phyloP scores from a whole-genome alignment of 1,284 basidiomycete genomes.

The Rhodotorula mucilaginosa region DNA sequence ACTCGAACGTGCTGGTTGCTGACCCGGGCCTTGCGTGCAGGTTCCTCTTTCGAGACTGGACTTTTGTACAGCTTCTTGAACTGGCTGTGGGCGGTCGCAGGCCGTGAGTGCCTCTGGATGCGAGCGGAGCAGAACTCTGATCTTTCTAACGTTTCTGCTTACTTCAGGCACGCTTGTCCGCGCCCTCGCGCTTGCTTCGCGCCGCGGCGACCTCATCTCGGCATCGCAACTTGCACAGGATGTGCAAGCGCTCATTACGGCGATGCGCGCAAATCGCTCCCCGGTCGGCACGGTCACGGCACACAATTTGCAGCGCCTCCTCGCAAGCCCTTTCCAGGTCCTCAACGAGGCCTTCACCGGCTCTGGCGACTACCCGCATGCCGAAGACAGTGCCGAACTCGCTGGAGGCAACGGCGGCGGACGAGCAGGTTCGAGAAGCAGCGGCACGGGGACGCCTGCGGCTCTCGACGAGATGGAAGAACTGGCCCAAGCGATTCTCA shows the following conservation, averaged over 20 bases:
- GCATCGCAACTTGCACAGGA: slow-evolving; percentile 11
- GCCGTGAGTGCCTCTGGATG: slow-evolving; percentile 3
- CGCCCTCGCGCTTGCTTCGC: slow-evolving; percentile 28
- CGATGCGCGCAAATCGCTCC: slow-evolving; percentile 12
- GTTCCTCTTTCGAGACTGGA: slow-evolving; percentile 23
- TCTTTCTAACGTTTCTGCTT: neutral
- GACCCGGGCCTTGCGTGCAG: neutral
- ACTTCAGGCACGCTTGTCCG: slow-evolving; percentile 35
- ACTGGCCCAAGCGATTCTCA: neutral
- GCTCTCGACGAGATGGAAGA: neutral
- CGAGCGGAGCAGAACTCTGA: neutral
- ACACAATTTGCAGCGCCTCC: slow-evolving; percentile 14
- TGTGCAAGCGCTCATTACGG: slow-evolving; percentile 16
- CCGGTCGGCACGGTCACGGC: slow-evolving; percentile 14
- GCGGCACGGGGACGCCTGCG: neutral
- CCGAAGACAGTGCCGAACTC: neutral
- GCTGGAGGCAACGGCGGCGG: neutral
- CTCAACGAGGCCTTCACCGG: slow-evolving; percentile 8
- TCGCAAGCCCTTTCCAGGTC: slow-evolving; percentile 15
- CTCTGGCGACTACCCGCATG: neutral
- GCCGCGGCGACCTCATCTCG: slow-evolving; percentile 5
- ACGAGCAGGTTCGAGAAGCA: neutral
- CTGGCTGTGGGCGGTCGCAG: slow-evolving; percentile 24
- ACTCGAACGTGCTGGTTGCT: no score
- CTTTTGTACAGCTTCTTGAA: slow-evolving; percentile 22